Percentiles rank a stretch among this genome's conserved stretches.
phyloP scores from a whole-genome alignment of 2,329 filamentous ascomycete species.

The Diaporthe vaccinii region DNA sequence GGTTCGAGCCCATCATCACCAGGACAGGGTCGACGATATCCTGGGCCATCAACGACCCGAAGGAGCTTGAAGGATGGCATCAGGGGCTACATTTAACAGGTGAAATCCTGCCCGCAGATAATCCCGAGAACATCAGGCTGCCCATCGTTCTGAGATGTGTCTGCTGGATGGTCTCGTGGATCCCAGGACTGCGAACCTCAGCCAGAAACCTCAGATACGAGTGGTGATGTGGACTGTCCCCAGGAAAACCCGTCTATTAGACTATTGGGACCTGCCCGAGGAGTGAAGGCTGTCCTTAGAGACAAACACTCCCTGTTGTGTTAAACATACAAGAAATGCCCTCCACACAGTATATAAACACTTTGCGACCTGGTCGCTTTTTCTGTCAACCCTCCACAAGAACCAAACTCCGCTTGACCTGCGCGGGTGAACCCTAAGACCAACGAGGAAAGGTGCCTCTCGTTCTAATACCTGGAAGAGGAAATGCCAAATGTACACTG shows the following conservation, averaged over 20 bases:
- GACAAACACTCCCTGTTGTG: background rate
- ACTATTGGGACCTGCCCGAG: slow-evolving; percentile 17
- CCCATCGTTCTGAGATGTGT: background rate
- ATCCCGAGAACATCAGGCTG: slow-evolving; percentile 23
- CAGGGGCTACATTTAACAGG: slow-evolving; percentile 8
- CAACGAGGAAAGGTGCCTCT: background rate
- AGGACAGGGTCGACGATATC: slow-evolving; percentile 31
- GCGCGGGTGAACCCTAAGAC: background rate
- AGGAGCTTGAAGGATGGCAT: slow-evolving; percentile 32
- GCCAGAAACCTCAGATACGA: slow-evolving; percentile 32
- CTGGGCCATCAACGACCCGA: slow-evolving; percentile 34
- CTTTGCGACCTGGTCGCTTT: background rate
- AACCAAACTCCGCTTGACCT: slow-evolving; percentile 1
- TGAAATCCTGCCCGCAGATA: slow-evolving; percentile 1
- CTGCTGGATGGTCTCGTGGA: slow-evolving; percentile 30
- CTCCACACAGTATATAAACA: background rate
- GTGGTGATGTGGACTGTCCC: slow-evolving; percentile 25
- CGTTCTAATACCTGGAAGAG: slow-evolving; percentile 4
- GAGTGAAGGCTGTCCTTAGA: background rate
- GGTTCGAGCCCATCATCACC: slow-evolving; percentile 30
- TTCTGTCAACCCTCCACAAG: background rate
- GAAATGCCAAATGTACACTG: slow-evolving; percentile 8
- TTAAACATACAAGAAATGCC: slow-evolving; percentile 12
- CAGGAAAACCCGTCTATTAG: background rate
- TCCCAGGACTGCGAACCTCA: slow-evolving; percentile 23